Base-by-base conservation (phyloP, 225 moss, liverwort and hornwort species). In the Lunularia cruciata region DNA sequence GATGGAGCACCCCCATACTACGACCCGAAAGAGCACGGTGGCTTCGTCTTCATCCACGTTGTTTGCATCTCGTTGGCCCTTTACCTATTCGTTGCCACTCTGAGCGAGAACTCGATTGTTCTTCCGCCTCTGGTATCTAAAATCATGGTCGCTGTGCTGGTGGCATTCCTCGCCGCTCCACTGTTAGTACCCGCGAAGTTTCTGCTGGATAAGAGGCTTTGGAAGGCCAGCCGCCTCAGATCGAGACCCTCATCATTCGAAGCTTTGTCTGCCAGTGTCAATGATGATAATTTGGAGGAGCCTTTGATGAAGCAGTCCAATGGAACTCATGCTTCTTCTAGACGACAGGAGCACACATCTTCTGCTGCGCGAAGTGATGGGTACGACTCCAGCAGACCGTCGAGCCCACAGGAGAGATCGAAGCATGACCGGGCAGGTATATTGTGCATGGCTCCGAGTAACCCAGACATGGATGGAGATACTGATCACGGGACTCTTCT, bases 61-160 rank as follows among this genome's bases (percentile, higher is more conserved):
- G 76, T 95, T 12, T 88, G 90, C 59, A 40, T 92, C 30, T 87
- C 86, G 15, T 76, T 95, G 32, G 92, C 92, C 2, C 58, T 76
- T 6, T 95, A 87, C 68, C 85, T 95, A 1, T 66, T 85, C 37
- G 76, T 84, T 2, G 63, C 73, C 40, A 87, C 87, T 2, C 8
- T 88, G 19, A 25, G 63, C 0, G 85, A 90, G 56, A 81, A 77
- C 58, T 23, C 89, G 7, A 7, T 87, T 2, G 28, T 59, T 18
- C 26, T 84, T n/a, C 12, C 73, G 11, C 71, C 70, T 12, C 53
- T 78, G 39, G 31, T 82, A 4, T 79, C 79, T 1, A 73, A 70
- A 2, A 48, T 86, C 30, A 43, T 90, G 39, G 79, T 88, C 8
- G 84, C 71, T 2, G 80, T 84, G 8, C 87, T 95, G 88, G 47